A percentile compares a stretch with the other conserved stretches of the same genome.
Evolutionary conservation across 257 asterid species (phyloP).

Genomic region (Verbascum thapsus): DNA sequence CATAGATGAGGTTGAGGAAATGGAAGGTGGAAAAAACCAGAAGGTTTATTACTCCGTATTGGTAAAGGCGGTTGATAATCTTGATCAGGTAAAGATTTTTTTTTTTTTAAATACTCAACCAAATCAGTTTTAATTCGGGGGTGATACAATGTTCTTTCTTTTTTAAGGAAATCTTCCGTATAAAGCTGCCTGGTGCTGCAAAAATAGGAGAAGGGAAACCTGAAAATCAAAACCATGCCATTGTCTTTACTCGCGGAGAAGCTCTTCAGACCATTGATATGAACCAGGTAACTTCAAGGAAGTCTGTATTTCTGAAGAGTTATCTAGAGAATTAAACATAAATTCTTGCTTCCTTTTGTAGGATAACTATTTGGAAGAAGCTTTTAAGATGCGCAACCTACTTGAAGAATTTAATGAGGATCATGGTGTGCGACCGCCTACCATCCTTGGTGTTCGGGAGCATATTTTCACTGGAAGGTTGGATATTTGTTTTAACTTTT

Average conservation of each 20-base stretch:
- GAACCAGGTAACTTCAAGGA: conserved; percentile 76
- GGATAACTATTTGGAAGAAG: conserved; percentile 98
- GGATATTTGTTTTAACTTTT: conserved; percentile 22
- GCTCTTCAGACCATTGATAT: conserved; percentile 99
- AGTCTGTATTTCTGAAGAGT: conserved; percentile 17
- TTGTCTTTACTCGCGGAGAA: conserved; percentile 89
- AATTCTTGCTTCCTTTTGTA: conserved; percentile 33
- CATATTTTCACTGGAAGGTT: conserved; percentile 98
- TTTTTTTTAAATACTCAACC: conserved; percentile 3
- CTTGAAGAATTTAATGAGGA: conserved; percentile 96
- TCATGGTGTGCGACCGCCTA: conserved; percentile 95
- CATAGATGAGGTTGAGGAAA: conserved; percentile 96
- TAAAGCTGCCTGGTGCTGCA: conserved; percentile 94
- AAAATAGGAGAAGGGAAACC: conserved; percentile 98
- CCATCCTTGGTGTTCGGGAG: conserved; percentile 95
- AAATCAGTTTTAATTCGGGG: conserved; percentile 13
- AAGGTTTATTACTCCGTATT: conserved; percentile 91
- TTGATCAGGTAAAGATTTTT: conserved; percentile 75
- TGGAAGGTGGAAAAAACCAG: conserved; percentile 73
- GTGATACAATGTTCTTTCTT: conserved; percentile 34
- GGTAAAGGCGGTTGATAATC: conserved; percentile 95
- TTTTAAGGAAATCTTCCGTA: conserved; percentile 91
- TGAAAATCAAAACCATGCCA: conserved; percentile 99
- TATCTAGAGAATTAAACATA: conserved; percentile 26
- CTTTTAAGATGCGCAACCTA: conserved; percentile 95